These are phyloP conservation scores for Starmerella cellae DNA, from an alignment of 805 yeast genomes.

Conservation along the genomic window DNA sequence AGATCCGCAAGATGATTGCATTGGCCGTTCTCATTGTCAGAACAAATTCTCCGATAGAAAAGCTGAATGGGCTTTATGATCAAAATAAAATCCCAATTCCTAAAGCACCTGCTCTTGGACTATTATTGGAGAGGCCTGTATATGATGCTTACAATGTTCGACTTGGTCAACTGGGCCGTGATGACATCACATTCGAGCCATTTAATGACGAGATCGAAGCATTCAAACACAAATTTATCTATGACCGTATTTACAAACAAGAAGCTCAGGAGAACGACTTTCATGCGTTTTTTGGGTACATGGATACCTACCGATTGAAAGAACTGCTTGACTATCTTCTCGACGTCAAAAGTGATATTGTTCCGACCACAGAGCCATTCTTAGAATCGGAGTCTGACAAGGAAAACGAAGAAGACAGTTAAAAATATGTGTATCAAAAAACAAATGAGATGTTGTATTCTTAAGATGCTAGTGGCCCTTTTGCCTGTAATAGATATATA, in stretches of 20 bases:
- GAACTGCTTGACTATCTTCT: conserved; percentile 45
- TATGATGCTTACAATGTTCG: conserved; percentile 71
- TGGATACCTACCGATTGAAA: conserved; percentile 66
- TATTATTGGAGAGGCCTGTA: conserved; percentile 80
- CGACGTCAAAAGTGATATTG: conserved; percentile 20
- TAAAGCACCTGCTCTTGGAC: conserved; percentile 92
- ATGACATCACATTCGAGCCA: conserved; percentile 52
- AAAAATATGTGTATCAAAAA: too few relatives aligned
- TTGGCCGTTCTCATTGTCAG: conserved; percentile 81
- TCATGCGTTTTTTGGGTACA: conserved; percentile 80
- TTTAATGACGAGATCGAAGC: conserved; percentile 61
- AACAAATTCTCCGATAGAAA: conserved; percentile 66
- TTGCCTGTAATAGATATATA: not conserved
- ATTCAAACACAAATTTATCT: conserved; percentile 77
- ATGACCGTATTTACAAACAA: conserved; percentile 83
- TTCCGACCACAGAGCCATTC: conserved; percentile 13
- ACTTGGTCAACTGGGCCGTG: conserved; percentile 63
- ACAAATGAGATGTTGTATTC: too few relatives aligned
- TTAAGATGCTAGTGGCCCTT: too few relatives aligned
- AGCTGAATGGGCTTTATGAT: conserved; percentile 67
- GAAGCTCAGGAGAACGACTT: conserved; percentile 79
- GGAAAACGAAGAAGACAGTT: conserved; percentile 19
- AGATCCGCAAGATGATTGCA: conserved; percentile 94
- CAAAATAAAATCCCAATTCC: conserved; percentile 74
- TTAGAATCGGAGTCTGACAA: conserved; percentile 27